A percentile compares a stretch with the other conserved stretches of the same genome.
These are phyloP conservation scores for Euphrasia confusa DNA, from an alignment of 257 asterid species.

Conservation along the genomic window DNA sequence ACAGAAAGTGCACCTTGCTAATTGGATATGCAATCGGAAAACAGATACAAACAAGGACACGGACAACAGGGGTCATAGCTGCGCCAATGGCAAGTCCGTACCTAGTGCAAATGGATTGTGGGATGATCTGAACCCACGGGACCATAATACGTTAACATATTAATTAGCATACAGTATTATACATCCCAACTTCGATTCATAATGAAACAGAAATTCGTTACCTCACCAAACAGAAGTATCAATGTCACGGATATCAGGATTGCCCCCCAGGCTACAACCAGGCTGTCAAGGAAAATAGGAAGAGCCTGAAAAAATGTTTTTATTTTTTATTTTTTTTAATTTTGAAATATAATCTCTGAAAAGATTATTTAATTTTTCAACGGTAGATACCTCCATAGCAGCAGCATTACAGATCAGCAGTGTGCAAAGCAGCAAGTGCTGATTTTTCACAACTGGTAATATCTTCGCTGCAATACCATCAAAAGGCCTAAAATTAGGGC, in stretches of 20 bases:
- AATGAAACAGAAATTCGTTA: conserved; percentile 9
- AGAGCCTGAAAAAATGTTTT: conserved; percentile 52
- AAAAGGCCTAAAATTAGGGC: no score
- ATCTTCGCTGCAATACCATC: conserved; percentile 48
- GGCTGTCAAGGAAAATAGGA: conserved; percentile 82
- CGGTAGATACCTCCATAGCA: conserved; percentile 71
- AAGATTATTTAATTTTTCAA: conserved; percentile 11
- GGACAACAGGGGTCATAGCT: conserved; percentile 69
- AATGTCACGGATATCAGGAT: conserved; percentile 88
- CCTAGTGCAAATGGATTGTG: no score
- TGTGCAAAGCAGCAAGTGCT: conserved; percentile 79
- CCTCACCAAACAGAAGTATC: conserved; percentile 97
- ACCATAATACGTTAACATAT: no score
- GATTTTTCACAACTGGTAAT: conserved; percentile 73
- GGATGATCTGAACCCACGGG: no score
- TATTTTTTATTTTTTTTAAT: no score
- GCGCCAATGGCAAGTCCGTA: conserved; percentile 96
- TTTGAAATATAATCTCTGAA: conserved; percentile 13
- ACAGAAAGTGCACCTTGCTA: conserved; percentile 68
- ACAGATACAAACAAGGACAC: conserved; percentile 82
- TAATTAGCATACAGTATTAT: no score
- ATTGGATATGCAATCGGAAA: conserved; percentile 96
- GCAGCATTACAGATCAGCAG: conserved; percentile 86
- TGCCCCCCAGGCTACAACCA: conserved; percentile 80
- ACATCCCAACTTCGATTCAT: no score